Evolutionary conservation across 2,329 filamentous ascomycete genomes (phyloP), one percentile per base, ranked within the genome.

Genomic region (Dryadomyces quercus-mongolicae): DNA sequence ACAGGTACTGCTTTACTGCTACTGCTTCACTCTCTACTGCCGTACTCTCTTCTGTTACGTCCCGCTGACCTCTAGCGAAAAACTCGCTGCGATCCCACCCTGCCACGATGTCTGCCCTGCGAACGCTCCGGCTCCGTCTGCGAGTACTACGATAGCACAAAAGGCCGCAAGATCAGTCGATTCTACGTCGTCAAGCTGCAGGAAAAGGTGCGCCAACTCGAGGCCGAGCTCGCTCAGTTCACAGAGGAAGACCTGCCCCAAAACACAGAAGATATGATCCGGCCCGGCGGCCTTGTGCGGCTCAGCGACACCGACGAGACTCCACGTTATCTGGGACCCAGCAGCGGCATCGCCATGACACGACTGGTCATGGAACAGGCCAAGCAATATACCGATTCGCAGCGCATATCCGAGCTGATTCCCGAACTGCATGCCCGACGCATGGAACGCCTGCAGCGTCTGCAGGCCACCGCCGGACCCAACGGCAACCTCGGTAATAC

Each of bases 281-380:
- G 90, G 21, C 87, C 88, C 0, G 88, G 88, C 21, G 91, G 90
- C 25, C 80, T 92, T 60, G 88, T 97, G 62, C 85, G 85, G 46
- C 81, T 97, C 52, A 84, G 86, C 63, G 88, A 92, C 62, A 84
- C 84, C 54, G 89, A 95, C 66, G 92, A 96, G 69, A 84, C 80
- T 1, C 84, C 88, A 16, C 87, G 92, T 58, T 97, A 93, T 66
- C 74, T 98, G 2, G 93, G 93, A 0, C 88, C 93, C 2, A 95
- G 91, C 50, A 97, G 92, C 67, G 93, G 92, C 56, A 95, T 96
- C 63, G 88, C 90, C 64, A 95, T 97, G 74, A 95, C 91, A 13
- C 83, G 92, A 34, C 77, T 97, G 61, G 84, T 98, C 12, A 96
- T 98, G 86, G 91, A 96, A 67, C 83, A 95, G 68, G 92, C 92